phyloP scores from a whole-genome alignment of 306 rosid genomes.

The Coriaria nepalensis region DNA sequence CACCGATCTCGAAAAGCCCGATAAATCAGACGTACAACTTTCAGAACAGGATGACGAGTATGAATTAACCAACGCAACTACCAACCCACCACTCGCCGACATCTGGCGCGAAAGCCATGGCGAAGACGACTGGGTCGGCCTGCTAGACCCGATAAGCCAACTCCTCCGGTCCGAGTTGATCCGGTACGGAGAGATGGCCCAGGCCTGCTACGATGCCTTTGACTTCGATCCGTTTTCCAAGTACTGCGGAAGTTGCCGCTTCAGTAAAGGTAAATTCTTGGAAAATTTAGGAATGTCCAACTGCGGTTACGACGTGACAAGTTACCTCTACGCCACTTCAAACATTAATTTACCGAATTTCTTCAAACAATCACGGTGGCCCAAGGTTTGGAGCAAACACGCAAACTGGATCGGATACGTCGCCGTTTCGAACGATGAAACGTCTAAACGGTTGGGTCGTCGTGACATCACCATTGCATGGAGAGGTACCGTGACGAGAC shows the following conservation, averaged over 20 bases:
- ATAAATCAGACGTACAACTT: background rate
- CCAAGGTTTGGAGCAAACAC: constrained; percentile 56
- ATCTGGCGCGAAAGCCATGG: constrained; percentile 71
- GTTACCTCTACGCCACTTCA: constrained; percentile 68
- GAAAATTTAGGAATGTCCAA: constrained; percentile 18
- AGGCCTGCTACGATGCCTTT: constrained; percentile 79
- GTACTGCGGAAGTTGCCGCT: constrained; percentile 71
- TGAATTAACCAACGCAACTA: background rate
- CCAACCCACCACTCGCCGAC: constrained; percentile 14
- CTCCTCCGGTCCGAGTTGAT: constrained; percentile 48
- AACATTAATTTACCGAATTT: constrained; percentile 48
- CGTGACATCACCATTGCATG: constrained; percentile 60
- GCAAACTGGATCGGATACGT: constrained; percentile 90
- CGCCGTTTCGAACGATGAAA: constrained; percentile 50
- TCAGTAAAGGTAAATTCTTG: constrained; percentile 29
- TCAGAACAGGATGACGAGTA: constrained; percentile 1
- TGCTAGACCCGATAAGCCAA: constrained; percentile 62
- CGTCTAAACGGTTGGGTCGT: constrained; percentile 33
- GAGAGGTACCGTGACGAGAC: constrained; percentile 64
- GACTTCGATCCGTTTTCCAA: constrained; percentile 70
- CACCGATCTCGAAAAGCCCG: constrained; percentile 13
- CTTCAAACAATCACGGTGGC: constrained; percentile 70
- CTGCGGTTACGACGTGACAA: constrained; percentile 36
- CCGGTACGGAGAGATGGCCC: constrained; percentile 83
- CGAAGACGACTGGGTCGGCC: constrained; percentile 48